phyloP scores from a whole-genome alignment of 2,329 filamentous ascomycete species.

The Fusarium globosum region DNA sequence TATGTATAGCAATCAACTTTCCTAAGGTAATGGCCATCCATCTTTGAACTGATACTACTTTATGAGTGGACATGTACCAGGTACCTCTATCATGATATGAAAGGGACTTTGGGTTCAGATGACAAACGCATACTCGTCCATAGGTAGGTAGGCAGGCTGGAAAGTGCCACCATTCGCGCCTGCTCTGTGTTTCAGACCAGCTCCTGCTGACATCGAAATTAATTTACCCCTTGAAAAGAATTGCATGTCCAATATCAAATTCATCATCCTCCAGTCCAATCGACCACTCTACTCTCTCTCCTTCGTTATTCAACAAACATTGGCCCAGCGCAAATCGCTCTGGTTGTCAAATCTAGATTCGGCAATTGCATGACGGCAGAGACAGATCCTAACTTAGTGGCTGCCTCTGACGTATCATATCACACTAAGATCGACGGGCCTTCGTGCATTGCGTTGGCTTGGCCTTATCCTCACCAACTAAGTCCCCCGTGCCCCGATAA shows the following conservation, averaged over 20 bases:
- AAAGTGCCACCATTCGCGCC: not conserved
- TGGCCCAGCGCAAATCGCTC: not conserved
- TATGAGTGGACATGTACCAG: not conserved
- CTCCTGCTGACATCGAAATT: not conserved
- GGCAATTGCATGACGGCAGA: slow-evolving; percentile 8
- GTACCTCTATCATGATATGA: not conserved
- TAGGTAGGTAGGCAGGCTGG: not conserved
- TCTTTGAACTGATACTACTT: not conserved
- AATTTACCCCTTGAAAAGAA: not conserved
- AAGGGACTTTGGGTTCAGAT: not conserved
- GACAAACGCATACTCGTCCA: not conserved
- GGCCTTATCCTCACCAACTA: slow-evolving; percentile 2
- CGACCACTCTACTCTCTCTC: not conserved
- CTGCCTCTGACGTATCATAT: slow-evolving; percentile 32
- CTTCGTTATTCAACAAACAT: not conserved
- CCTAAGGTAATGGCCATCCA: not conserved
- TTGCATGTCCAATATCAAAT: not conserved
- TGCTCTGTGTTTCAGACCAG: not conserved
- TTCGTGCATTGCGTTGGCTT: not conserved
- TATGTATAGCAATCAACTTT: not conserved
- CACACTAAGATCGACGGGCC: slow-evolving; percentile 21
- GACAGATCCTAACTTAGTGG: not conserved
- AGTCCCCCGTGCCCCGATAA: not conserved
- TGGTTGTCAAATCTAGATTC: not conserved
- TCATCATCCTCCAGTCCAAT: not conserved